Evolutionary conservation across 108 stramenopile species (phyloP).

Genomic region (Chaetoceros muelleri): DNA sequence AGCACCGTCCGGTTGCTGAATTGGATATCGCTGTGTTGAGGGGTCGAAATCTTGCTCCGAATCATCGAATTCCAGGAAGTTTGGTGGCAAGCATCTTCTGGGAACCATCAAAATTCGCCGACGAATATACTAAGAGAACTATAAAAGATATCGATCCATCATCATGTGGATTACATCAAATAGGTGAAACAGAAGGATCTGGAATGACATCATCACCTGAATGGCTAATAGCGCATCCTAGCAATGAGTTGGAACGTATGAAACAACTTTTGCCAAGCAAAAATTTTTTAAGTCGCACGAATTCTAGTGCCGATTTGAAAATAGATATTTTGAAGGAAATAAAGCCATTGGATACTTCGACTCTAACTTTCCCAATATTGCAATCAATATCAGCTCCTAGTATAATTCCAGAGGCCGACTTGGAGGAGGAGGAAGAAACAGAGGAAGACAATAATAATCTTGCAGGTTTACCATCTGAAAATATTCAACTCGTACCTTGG

Average conservation of each 20-base stretch:
- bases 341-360: not conserved
- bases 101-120: slow-evolving; percentile 43
- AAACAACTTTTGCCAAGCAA: slow-evolving; percentile 45
- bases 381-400: slow-evolving; percentile 24
- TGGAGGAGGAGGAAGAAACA: slow-evolving; percentile 7
- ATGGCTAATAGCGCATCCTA: slow-evolving; percentile 39
- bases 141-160: slow-evolving; percentile 34
- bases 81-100: slow-evolving; percentile 44
- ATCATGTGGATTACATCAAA: slow-evolving; percentile 30
- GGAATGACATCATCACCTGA: slow-evolving; percentile 52
- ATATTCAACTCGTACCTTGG: slow-evolving; percentile 44
- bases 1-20: slow-evolving; percentile 52
- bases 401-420: not conserved
- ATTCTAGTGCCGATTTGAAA: not conserved
- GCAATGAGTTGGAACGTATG: slow-evolving; percentile 41
- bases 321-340: not conserved
- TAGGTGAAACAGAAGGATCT: slow-evolving; percentile 40
- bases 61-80: slow-evolving; percentile 64
- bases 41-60: slow-evolving; percentile 55
- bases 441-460: slow-evolving; percentile 5
- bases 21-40: slow-evolving; percentile 32
- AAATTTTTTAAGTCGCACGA: slow-evolving; percentile 8
- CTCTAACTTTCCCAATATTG: slow-evolving; percentile 44
- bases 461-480: not conserved
- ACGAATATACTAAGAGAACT: slow-evolving; percentile 18